Evolutionary conservation across 345 rosid genomes (phyloP).

Genomic region (Trapa bicornis): DNA sequence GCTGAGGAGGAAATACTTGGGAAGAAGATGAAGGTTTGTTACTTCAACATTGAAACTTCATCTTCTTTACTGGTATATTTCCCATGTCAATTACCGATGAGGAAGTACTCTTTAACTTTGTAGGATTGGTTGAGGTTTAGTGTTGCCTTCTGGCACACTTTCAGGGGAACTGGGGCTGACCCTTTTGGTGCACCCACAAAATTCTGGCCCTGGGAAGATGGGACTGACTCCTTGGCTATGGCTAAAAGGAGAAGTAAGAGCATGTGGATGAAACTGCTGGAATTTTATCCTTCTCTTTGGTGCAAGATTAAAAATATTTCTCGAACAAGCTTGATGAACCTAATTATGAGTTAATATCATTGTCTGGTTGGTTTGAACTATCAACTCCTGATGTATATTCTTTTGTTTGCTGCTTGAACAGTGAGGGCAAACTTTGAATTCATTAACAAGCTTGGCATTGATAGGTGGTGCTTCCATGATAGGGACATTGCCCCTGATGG

Average conservation of each 20-base stretch:
- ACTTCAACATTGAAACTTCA: not conserved
- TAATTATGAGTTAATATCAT: not conserved
- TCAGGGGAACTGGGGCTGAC: conserved; percentile 82
- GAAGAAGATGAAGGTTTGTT: conserved; percentile 82
- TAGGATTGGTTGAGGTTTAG: conserved; percentile 98
- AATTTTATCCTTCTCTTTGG: not conserved
- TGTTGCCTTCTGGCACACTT: conserved; percentile 98
- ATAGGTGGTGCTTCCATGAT: conserved; percentile 93
- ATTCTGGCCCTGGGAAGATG: conserved; percentile 98
- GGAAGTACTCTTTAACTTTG: not conserved
- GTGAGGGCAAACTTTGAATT: conserved; percentile 99
- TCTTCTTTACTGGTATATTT: not conserved
- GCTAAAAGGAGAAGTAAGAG: conserved; percentile 94
- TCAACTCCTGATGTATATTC: not conserved
- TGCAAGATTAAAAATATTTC: not conserved
- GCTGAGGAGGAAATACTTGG: conserved; percentile 86
- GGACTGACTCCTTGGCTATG: conserved; percentile 79
- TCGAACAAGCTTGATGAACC: not conserved
- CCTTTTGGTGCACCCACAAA: conserved; percentile 85
- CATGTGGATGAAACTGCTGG: not conserved
- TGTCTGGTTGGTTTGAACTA: not conserved
- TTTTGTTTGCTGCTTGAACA: conserved; percentile 16
- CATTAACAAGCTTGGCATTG: conserved; percentile 83
- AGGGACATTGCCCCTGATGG: conserved; percentile 93
- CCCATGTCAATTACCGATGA: not conserved